A percentile compares a stretch with the other conserved stretches of the same genome.
Conservation (phyloP, 352 stramenopile species). For the Peronospora belbahrii region DNA sequence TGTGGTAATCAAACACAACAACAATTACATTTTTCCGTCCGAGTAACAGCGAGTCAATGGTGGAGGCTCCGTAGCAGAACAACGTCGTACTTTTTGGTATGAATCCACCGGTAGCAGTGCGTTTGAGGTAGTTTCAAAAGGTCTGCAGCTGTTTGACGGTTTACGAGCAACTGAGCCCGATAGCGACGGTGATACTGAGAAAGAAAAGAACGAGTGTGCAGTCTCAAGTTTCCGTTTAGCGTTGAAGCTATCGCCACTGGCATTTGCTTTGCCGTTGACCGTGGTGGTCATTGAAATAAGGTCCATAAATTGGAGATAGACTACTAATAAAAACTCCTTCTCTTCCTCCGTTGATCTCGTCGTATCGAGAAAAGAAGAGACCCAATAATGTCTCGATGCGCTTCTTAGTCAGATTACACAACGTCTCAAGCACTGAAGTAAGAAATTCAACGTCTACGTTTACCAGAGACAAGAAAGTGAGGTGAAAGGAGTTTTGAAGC, state of each 20-base stretch:
- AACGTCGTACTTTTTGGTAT: constrained; percentile 45
- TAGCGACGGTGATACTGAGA: constrained; percentile 13
- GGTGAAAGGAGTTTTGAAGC: constrained; percentile 14
- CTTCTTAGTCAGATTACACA: constrained; percentile 20
- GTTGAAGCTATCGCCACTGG: constrained; percentile 32
- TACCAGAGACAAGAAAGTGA: background rate
- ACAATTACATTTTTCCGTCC: constrained; percentile 65
- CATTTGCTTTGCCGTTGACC: constrained; percentile 11
- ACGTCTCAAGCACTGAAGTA: too few relatives aligned
- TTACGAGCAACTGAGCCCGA: constrained; percentile 8
- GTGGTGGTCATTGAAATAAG: constrained; percentile 12
- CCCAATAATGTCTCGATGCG: constrained; percentile 5
- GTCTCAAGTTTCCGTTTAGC: constrained; percentile 66
- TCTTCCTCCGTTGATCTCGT: too few relatives aligned
- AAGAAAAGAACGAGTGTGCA: constrained; percentile 13
- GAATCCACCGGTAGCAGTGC: constrained; percentile 30
- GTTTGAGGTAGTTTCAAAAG: constrained; percentile 20
- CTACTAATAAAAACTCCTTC: too few relatives aligned
- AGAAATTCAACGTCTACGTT: too few relatives aligned
- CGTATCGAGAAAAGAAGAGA: background rate
- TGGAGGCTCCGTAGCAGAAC: constrained; percentile 23
- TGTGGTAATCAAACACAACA: background rate
- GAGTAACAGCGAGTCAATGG: constrained; percentile 55
- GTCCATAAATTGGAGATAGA: constrained; percentile 21
- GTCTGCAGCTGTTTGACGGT: constrained; percentile 18